Conservation (phyloP, 1,284 basidiomycete species). For the Sanguinoderma infundibulare region DNA sequence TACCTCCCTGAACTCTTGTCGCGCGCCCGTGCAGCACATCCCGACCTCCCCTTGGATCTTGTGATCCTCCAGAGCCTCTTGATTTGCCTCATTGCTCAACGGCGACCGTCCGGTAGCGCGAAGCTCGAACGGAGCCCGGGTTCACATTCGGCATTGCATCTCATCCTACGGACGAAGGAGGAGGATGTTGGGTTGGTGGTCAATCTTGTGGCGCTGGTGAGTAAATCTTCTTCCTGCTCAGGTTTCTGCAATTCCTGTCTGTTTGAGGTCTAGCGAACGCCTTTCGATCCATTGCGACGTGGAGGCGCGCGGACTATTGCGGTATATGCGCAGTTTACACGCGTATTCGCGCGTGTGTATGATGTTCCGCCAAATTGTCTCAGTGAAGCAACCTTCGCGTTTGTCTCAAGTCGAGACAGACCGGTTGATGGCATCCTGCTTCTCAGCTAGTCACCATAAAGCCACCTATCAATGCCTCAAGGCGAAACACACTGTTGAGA, state of each 20-base stretch:
- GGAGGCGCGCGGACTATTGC: no score
- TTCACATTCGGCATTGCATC: conserved; percentile 13
- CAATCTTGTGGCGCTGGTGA: conserved; percentile 59
- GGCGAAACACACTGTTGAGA: no score
- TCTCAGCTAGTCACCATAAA: no score
- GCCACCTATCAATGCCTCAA: no score
- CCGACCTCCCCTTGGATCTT: conserved; percentile 58
- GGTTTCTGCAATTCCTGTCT: neutral
- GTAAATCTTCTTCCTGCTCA: conserved; percentile 29
- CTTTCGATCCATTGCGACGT: neutral
- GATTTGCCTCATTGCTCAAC: conserved; percentile 57
- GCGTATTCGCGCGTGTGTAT: neutral
- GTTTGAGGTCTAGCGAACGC: neutral
- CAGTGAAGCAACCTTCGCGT: no score
- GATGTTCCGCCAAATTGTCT: neutral
- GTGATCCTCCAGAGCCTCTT: conserved; percentile 69
- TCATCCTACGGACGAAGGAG: conserved; percentile 64
- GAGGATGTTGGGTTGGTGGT: conserved; percentile 60
- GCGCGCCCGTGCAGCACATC: conserved; percentile 46
- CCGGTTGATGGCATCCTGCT: no score
- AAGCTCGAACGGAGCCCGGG: conserved; percentile 11
- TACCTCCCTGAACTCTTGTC: conserved; percentile 59
- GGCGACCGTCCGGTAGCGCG: conserved; percentile 12
- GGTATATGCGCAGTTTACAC: neutral
- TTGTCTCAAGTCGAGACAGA: no score